Conservation (phyloP, 352 stramenopile species). For the Pilasporangium apinafurcum region DNA sequence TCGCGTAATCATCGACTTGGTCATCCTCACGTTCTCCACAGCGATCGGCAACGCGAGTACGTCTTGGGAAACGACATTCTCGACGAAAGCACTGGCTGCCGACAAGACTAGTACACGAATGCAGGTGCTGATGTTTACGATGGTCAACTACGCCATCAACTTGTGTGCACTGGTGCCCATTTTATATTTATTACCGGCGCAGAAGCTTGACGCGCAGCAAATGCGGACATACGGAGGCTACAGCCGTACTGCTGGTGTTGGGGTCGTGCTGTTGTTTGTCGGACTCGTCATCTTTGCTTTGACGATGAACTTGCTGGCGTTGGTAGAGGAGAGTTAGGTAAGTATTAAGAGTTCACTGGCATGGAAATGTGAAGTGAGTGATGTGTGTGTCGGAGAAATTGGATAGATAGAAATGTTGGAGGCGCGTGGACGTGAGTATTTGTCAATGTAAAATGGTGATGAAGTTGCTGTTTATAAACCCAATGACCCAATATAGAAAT, state of each 20-base stretch:
- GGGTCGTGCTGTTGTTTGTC: conserved; percentile 29
- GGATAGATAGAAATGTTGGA: too few relatives aligned
- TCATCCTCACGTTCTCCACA: conserved; percentile 51
- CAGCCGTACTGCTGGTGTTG: conserved; percentile 29
- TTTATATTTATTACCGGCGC: conserved; percentile 56
- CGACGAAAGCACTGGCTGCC: conserved; percentile 13
- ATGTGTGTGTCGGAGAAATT: too few relatives aligned
- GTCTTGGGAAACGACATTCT: conserved; percentile 31
- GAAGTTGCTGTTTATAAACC: too few relatives aligned
- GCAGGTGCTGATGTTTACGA: conserved; percentile 28
- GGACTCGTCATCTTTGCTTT: conserved; percentile 31
- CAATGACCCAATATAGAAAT: too few relatives aligned
- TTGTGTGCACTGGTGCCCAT: conserved; percentile 44
- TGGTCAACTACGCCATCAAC: conserved; percentile 46
- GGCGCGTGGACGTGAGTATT: too few relatives aligned
- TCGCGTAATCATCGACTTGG: conserved; percentile 52
- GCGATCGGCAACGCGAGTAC: conserved; percentile 41
- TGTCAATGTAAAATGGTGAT: too few relatives aligned
- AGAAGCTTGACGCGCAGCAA: conserved; percentile 60
- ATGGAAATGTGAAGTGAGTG: too few relatives aligned
- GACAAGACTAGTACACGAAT: conserved; percentile 24
- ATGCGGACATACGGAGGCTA: conserved; percentile 49
- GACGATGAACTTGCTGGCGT: conserved; percentile 31
- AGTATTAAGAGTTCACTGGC: too few relatives aligned
- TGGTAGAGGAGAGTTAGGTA: conserved; percentile 8